A percentile compares a stretch with the other conserved stretches of the same genome.
Evolutionary conservation across 805 yeast species (phyloP).

Genomic region (Metschnikowia arizonensis): DNA sequence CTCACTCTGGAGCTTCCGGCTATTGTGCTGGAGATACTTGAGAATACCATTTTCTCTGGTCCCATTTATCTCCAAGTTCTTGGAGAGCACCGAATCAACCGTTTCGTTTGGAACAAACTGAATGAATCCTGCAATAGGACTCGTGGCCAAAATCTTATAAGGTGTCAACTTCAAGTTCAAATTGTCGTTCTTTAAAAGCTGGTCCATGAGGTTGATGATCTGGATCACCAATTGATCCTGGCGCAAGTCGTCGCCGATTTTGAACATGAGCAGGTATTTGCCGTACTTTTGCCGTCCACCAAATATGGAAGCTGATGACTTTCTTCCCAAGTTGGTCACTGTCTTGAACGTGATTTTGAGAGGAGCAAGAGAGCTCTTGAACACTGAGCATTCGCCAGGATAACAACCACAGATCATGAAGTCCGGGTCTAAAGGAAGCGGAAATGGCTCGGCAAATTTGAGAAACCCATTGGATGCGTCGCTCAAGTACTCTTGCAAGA

Average conservation of each 20-base stretch:
- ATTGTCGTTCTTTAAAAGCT: slow-evolving; percentile 79
- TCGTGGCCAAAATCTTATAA: slow-evolving; percentile 84
- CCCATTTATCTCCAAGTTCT: slow-evolving; percentile 15
- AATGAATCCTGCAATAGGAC: slow-evolving; percentile 85
- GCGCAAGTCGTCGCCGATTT: slow-evolving; percentile 90
- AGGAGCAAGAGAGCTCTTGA: slow-evolving; percentile 89
- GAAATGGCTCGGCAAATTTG: slow-evolving; percentile 51
- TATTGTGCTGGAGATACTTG: slow-evolving; percentile 62
- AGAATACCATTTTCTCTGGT: slow-evolving; percentile 62
- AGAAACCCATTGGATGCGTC: slow-evolving; percentile 43
- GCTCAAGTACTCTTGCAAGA: slow-evolving; percentile 52
- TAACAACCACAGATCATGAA: slow-evolving; percentile 68
- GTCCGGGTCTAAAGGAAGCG: slow-evolving; percentile 81
- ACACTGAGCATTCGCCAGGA: slow-evolving; percentile 78
- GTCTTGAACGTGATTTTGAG: slow-evolving; percentile 76
- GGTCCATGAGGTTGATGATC: slow-evolving; percentile 87
- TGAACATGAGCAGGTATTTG: slow-evolving; percentile 80
- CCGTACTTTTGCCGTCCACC: slow-evolving; percentile 33
- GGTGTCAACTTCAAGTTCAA: slow-evolving; percentile 85
- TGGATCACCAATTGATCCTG: slow-evolving; percentile 98
- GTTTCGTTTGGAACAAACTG: slow-evolving; percentile 95
- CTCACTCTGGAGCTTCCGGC: slow-evolving; percentile 24
- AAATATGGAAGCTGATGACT: slow-evolving; percentile 29
- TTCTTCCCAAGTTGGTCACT: slow-evolving; percentile 20
- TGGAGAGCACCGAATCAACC: slow-evolving; percentile 66